Base-by-base conservation (phyloP, 352 stramenopile genomes). In the Phytophthora macrochlamydospora region DNA sequence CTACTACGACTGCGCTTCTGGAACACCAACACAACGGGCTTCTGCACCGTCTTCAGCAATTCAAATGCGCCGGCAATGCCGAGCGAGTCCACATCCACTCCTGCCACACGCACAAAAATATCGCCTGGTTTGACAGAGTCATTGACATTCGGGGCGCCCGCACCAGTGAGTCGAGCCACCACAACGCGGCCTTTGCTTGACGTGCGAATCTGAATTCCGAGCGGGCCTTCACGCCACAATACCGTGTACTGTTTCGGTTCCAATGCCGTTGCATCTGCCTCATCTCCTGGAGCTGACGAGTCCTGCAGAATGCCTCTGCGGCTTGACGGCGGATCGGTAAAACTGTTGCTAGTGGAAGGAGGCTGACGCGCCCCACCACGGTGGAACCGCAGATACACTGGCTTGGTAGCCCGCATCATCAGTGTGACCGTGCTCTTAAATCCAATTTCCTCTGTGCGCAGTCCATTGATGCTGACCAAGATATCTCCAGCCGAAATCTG, bases 201-300 rank as follows among this genome's bases (percentile, higher is more conserved):
- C 18, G 76, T 81, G 35, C 89, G 92, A 57, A 96, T 93, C 65
- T 94, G 86, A 54, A 96, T 90, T 8, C 88, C 88, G 4, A 96
- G 75, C 4, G 87, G 82, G 1, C 88, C 88, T 5, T 91, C 81
- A 18, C 75, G 67, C 88, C 88, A 96, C 18, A 91, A 51, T 12
- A 96, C 78, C 6, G 81, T 78, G 69, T 94, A 96, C 63, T 94
- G 83, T 31, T 64, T 74, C 3, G 77, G 68, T 4, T 82, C 71
- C 51, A 79, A 49, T 2, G 46, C 44, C 8, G 55, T 14, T 74
- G 52, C 28, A 46, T 56, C 38, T 9, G 24, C 52, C 38, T 24
- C 46, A 49, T 24, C 5, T 53, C 56, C 18, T 61, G n/a, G 5
- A 49, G 29, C 9, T 24, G 29, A 14, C 35, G 33, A 43, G 50